phyloP scores from a whole-genome alignment of 495 filamentous ascomycete species.

The Daldinia loculata region DNA sequence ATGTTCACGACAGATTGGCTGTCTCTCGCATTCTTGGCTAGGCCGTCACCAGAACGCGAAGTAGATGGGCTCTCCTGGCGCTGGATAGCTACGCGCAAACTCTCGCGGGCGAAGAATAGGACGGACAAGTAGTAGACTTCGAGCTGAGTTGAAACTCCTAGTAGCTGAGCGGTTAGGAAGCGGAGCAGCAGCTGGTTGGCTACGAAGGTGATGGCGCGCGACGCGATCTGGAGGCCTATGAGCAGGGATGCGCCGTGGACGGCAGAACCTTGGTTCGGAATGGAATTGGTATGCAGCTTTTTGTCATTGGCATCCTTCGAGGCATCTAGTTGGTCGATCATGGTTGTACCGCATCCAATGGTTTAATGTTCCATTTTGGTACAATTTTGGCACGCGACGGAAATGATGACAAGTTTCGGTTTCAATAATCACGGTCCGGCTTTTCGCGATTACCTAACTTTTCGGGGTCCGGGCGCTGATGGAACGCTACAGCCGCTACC shows the following conservation, averaged over 20 bases:
- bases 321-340: background rate
- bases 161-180: slow-evolving; percentile 79
- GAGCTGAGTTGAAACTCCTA: slow-evolving; percentile 86
- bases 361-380: background rate
- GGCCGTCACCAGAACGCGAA: slow-evolving; percentile 8
- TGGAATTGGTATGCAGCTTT: background rate
- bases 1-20: slow-evolving; percentile 85
- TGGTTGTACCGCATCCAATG: background rate
- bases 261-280: slow-evolving; percentile 44
- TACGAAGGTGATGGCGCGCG: slow-evolving; percentile 85
- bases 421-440: background rate
- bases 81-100: slow-evolving; percentile 84
- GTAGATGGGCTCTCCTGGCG: slow-evolving; percentile 64
- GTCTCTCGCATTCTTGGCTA: slow-evolving; percentile 36
- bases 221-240: slow-evolving; percentile 84
- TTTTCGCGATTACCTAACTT: background rate
- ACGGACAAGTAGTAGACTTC: slow-evolving; percentile 90
- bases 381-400: background rate
- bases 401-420: background rate
- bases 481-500: background rate
- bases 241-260: slow-evolving; percentile 78
- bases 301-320: background rate
- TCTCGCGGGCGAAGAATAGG: slow-evolving; percentile 91
- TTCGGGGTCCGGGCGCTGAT: background rate
- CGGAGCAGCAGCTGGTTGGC: slow-evolving; percentile 91